Evolutionary conservation across 768 basidiomycete genomes (phyloP).

Genomic region (Suillus subluteus): DNA sequence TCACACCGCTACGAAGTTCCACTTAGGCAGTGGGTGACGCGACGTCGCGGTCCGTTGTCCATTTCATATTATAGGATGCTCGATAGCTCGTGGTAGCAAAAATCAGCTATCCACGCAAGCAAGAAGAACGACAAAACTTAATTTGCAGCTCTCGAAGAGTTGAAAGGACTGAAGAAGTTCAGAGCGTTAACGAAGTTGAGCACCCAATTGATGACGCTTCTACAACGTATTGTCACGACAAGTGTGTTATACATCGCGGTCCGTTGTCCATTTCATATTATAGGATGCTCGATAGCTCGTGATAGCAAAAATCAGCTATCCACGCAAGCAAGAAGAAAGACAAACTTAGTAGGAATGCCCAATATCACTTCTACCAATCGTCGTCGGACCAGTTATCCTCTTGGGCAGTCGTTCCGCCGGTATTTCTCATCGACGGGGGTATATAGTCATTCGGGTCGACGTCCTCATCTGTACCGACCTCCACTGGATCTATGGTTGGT

Average conservation of each 20-base stretch:
- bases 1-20: too few species aligned
- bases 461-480: not conserved
- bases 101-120: not conserved
- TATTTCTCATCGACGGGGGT: constrained; percentile 18
- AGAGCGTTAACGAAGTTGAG: too few species aligned
- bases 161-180: too few species aligned
- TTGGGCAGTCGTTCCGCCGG: constrained; percentile 17
- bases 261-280: not conserved
- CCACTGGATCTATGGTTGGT: constrained; percentile 11
- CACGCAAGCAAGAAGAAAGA: not conserved
- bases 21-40: too few species aligned
- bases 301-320: not conserved
- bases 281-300: not conserved
- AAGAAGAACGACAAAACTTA: too few species aligned
- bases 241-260: not conserved
- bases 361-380: constrained; percentile 24
- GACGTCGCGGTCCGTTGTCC: not conserved
- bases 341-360: not conserved
- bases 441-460: constrained; percentile 21
- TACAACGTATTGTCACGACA: not conserved
- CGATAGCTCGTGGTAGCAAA: not conserved
- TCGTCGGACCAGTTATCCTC: constrained; percentile 32
- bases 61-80: not conserved
- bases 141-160: too few species aligned
- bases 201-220: not conserved